Conservation (phyloP, 2,329 filamentous ascomycete genomes). For the Knoxdaviesia proteae region DNA sequence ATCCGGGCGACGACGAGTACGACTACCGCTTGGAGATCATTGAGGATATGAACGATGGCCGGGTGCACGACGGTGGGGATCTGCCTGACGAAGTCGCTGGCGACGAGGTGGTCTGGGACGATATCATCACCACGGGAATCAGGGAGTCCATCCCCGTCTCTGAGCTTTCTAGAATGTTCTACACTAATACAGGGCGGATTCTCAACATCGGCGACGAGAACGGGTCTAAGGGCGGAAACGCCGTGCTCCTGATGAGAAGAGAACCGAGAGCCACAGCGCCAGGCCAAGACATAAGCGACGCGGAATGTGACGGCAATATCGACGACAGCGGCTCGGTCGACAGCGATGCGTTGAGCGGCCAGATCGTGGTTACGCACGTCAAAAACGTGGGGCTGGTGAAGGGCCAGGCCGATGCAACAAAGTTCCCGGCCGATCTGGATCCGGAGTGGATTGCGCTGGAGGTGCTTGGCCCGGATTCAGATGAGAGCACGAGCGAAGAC, state of each 20-base stretch:
- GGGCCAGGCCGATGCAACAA: too few species aligned
- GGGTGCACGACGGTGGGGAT: conserved; percentile 19
- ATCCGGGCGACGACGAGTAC: conserved; percentile 22
- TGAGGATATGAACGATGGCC: conserved; percentile 51
- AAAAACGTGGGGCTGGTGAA: too few species aligned
- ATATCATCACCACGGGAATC: conserved; percentile 22
- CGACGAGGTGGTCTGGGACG: conserved; percentile 15
- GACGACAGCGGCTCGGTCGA: too few species aligned
- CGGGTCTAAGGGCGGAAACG: conserved; percentile 18
- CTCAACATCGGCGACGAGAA: conserved; percentile 45
- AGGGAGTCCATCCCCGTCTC: conserved; percentile 30
- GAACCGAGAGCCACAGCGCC: conserved; percentile 44
- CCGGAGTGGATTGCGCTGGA: conserved; percentile 85
- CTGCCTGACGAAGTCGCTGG: conserved; percentile 10
- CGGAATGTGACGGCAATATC: too few species aligned
- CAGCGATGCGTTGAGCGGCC: too few species aligned
- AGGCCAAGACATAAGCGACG: conserved; percentile 8
- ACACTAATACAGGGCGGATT: conserved; percentile 75
- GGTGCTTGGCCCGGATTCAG: conserved; percentile 44
- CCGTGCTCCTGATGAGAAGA: conserved; percentile 54
- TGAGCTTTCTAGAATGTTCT: conserved; percentile 73
- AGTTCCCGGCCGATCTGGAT: conserved; percentile 53
- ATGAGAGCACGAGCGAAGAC: conserved; percentile 7
- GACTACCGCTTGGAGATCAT: conserved; percentile 65
- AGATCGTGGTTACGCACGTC: too few species aligned